Base-by-base conservation (phyloP, 176 grass and related monocot genomes). In the Themeda triandra region DNA sequence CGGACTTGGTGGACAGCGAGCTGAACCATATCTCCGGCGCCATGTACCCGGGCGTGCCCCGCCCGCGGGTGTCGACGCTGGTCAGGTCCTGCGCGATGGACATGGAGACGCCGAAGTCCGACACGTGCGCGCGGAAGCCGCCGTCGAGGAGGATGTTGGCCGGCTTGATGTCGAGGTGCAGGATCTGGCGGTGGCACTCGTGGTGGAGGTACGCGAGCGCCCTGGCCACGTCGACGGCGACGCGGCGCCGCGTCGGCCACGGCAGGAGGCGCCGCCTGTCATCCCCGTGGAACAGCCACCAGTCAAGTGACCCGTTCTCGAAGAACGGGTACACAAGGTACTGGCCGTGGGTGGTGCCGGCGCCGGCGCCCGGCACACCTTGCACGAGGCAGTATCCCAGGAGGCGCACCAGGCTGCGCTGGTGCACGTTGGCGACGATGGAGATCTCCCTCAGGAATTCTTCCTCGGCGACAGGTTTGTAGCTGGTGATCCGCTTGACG, bases 81-180 rank as follows among this genome's bases (percentile, higher is more conserved):
- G 79, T 92, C 28, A 88, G 63, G 80, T 92, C 90, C 49, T 59
- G 70, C 0, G 85, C 82, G 46, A 92, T 84, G 76, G 89, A 64
- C 73, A 84, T 88, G 79, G 88, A 95, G 41, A 95, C 58, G 51
- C 90, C 90, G 69, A 95, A 92, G 83, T 95, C 93, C 1, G 90
- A 83, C 21, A 94, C 31, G 29, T 92, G 53, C 24, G 90, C 92
- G 8, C 63, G 78, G 72, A 95, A 82, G 2, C 39, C 21, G 19
- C 64, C 87, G 80, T 95, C 85, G 59, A 95, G 92, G 15, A 95
- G 87, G 60, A 92, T 95, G 86, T 92, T 95, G 62, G 86, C 88
- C 15, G 93, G 93, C 83, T 92, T 95, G 63, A 95, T 63, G 44
- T 92, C 90, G 15, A 94, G 90, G 86, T 92, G 90, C 10, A 94